These are phyloP conservation scores for Bryopsis sp. DNA, from an alignment of 139 green algal genomes.

Conservation along the genomic window DNA sequence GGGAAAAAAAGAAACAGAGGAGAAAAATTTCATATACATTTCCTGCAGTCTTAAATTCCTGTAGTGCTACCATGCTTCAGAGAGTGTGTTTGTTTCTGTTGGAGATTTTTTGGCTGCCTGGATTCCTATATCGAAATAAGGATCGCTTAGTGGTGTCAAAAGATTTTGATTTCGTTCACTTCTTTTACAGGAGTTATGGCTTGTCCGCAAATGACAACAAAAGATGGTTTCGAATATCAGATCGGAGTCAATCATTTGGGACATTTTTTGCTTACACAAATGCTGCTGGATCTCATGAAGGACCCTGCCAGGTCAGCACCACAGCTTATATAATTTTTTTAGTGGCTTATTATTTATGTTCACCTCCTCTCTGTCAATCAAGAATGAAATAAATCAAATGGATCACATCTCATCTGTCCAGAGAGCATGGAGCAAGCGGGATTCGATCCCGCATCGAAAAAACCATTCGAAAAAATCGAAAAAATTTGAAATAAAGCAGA, in stretches of 20 bases:
- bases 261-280: slow-evolving; percentile 64
- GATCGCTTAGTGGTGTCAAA: too few species aligned
- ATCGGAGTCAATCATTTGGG: slow-evolving; percentile 60
- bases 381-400: too few species aligned
- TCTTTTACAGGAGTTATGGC: slow-evolving; percentile 61
- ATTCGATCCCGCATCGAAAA: too few species aligned
- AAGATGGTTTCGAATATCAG: slow-evolving; percentile 69
- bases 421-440: too few species aligned
- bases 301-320: slow-evolving; percentile 32
- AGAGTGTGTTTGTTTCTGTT: neutral
- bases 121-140: too few species aligned
- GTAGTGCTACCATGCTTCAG: neutral
- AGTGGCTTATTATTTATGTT: neutral
- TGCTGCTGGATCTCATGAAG: slow-evolving; percentile 53
- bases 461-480: too few species aligned
- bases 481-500: too few species aligned
- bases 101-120: too few species aligned
- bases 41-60: neutral
- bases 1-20: too few species aligned
- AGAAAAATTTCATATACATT: slow-evolving; percentile 3
- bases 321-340: neutral
- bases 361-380: slow-evolving; percentile 19
- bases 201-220: slow-evolving; percentile 48
- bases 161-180: too few species aligned
- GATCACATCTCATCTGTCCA: too few species aligned